Evolutionary conservation across 2,329 filamentous ascomycete species (phyloP), one percentile per base, ranked within the genome.

Genomic region (Sclerotinia subarctica): DNA sequence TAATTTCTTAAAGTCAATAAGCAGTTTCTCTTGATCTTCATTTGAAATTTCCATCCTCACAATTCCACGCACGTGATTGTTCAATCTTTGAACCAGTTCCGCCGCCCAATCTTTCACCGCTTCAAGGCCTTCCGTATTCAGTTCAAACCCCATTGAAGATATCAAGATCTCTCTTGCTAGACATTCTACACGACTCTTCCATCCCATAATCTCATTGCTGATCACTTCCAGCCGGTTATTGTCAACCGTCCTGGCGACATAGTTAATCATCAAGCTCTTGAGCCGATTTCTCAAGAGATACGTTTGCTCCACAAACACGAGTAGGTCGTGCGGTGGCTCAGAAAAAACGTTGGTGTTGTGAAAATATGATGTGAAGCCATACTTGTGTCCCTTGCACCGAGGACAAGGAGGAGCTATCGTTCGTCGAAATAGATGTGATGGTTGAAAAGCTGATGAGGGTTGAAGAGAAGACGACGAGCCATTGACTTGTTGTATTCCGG

Each of bases 321-420:
- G 68, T 1, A 76, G 60, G 11, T 66, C 68, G 49, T 76, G 74
- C 35, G 74, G 74, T 67, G 73, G 73, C 17, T 68, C 53, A 19
- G 65, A 21, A 67, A 74, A 74, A 59, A 74, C 65, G 1, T 54
- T 65, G 5, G 53, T 67, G 57, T 75, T 75, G 64, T 76, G 74
- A 66, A 76, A 76, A 58, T 76, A 76, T 4, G 70, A 53, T 19
- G 70, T 74, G 70, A 73, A 76, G 59, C 69, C 68, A 64, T 73
- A 74, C 21, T 71, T 72, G 21, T 70, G 64, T 15, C 74, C 74
- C 69, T 71, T 73, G 67, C 73, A 76, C 38, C 69, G 58, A 11
- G 66, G 63, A 44, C 73, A 75, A 19, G 62, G 58, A 13, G 66
- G 64, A 57, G 63, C 63, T 46, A 29, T 26, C 15, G 35, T 29